Evolutionary conservation across 169 alveolate genomes (phyloP).

Genomic region (Plasmodium inui): DNA sequence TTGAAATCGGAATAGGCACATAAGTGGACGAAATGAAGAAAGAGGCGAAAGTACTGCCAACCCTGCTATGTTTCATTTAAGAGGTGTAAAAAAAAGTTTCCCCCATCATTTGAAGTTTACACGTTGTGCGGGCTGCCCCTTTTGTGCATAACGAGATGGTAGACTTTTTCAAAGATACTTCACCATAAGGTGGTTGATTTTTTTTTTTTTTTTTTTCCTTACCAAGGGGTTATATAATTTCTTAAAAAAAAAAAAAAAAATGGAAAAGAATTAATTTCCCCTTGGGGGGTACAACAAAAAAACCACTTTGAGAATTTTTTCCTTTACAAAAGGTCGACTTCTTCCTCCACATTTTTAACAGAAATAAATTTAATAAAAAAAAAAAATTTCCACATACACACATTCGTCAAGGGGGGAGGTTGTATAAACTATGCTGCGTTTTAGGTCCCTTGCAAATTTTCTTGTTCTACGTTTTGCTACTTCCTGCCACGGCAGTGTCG

Average conservation of each 20-base stretch:
- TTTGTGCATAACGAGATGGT: background rate
- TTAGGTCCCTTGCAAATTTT: background rate
- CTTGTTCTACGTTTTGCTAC: background rate
- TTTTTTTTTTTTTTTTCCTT: background rate
- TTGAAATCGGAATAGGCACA: conserved; percentile 26
- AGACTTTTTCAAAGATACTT: background rate
- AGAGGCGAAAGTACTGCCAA: background rate
- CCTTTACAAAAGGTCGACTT: background rate
- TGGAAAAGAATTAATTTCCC: background rate
- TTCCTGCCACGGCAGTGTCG: background rate
- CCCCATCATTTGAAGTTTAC: background rate
- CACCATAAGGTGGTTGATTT: background rate
- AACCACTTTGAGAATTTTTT: background rate
- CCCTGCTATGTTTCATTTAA: background rate
- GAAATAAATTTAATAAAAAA: background rate
- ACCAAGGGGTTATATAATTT: background rate
- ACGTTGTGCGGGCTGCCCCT: background rate
- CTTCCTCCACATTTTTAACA: background rate
- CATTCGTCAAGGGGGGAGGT: background rate
- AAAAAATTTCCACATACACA: background rate
- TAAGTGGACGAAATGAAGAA: conserved; percentile 23
- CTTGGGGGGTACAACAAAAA: background rate
- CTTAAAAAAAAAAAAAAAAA: background rate
- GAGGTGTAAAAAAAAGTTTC: background rate
- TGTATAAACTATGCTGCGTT: background rate